phyloP scores from a whole-genome alignment of 2,329 filamentous ascomycete genomes.

The Sclerotinia trifoliorum region DNA sequence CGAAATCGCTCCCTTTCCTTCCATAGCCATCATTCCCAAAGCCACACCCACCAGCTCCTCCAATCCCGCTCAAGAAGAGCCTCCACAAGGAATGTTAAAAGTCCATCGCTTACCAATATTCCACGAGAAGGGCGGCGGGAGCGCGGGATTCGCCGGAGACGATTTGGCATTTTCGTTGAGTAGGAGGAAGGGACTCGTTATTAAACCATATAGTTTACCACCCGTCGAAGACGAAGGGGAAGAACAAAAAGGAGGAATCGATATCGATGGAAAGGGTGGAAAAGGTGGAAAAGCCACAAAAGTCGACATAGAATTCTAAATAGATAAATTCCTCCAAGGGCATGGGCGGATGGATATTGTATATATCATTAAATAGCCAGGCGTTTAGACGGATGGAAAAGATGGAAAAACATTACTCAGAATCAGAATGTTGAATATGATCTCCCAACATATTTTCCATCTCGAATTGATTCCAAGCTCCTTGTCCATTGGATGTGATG shows the following conservation, averaged over 20 bases:
- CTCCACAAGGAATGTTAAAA: conserved; percentile 80
- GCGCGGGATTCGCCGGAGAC: conserved; percentile 67
- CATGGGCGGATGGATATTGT: background rate
- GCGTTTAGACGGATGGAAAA: conserved; percentile 5
- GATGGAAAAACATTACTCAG: conserved; percentile 17
- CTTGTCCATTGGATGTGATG: conserved; percentile 38
- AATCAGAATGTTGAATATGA: conserved; percentile 27
- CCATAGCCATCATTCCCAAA: conserved; percentile 45
- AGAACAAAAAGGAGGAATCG: conserved; percentile 35
- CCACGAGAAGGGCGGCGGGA: conserved; percentile 84
- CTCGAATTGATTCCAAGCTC: conserved; percentile 41
- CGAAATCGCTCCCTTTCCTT: conserved; percentile 74
- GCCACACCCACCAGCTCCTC: conserved; percentile 52
- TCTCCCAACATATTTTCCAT: conserved; percentile 41
- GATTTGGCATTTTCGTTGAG: conserved; percentile 91
- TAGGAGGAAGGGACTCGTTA: conserved; percentile 73
- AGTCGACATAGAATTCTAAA: conserved; percentile 40
- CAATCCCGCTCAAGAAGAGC: conserved; percentile 63
- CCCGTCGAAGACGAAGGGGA: conserved; percentile 67
- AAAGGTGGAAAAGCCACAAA: conserved; percentile 34
- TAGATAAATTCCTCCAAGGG: too few relatives aligned
- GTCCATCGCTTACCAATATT: conserved; percentile 81
- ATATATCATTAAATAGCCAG: conserved; percentile 9
- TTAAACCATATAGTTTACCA: conserved; percentile 85
- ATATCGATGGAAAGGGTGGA: conserved; percentile 34